These are phyloP conservation scores for Prunus yedoensis DNA, from an alignment of 331 rosid species.

Conservation along the genomic window DNA sequence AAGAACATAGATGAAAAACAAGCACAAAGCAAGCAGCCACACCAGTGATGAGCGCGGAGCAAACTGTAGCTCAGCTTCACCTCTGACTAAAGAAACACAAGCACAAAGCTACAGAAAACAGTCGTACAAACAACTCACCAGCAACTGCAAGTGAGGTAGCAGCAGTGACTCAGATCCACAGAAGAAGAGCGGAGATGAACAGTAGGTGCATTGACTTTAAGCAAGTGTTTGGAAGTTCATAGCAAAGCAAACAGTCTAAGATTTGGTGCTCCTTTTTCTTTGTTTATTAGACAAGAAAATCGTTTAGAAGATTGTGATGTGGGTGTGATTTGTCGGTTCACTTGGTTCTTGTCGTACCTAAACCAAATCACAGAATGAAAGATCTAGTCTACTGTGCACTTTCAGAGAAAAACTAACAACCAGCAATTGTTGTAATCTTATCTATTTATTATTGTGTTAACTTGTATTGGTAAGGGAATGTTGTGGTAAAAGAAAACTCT, in stretches of 20 bases:
- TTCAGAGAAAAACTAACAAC: background rate
- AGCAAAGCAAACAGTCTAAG: slow-evolving; percentile 17
- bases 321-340: slow-evolving; percentile 31
- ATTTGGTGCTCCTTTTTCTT: slow-evolving; percentile 17
- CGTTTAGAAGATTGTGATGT: slow-evolving; percentile 42
- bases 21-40: too few species aligned
- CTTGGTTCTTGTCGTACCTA: slow-evolving; percentile 20
- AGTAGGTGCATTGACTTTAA: slow-evolving; percentile 62
- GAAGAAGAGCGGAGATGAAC: slow-evolving; percentile 18
- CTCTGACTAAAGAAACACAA: background rate
- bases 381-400: slow-evolving; percentile 27
- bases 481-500: background rate
- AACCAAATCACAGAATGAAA: slow-evolving; percentile 10
- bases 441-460: slow-evolving; percentile 7
- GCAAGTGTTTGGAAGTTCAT: slow-evolving; percentile 28
- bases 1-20: too few species aligned
- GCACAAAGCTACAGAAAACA: background rate
- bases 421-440: background rate
- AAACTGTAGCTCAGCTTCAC: background rate
- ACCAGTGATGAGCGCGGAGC: too few species aligned
- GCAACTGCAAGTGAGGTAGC: slow-evolving; percentile 30
- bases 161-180: slow-evolving; percentile 53
- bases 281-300: slow-evolving; percentile 40
- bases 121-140: background rate
- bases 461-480: background rate